Conservation (phyloP, 805 yeast species). For the Phaffomyces thermotolerans region DNA sequence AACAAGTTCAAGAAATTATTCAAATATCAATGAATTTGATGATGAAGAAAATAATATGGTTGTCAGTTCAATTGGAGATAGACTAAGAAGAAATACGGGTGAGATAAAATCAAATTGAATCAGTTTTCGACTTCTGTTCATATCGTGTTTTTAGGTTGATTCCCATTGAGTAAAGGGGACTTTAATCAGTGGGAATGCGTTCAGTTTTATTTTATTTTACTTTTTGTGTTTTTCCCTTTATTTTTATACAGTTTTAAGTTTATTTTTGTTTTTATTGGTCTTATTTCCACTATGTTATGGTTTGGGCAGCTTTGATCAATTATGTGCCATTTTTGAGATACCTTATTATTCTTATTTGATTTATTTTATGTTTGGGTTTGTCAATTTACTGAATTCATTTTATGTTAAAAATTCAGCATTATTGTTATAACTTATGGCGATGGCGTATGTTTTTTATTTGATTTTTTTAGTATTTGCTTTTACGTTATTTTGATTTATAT, state of each 20-base stretch:
- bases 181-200: not conserved
- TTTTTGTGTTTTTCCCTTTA: not conserved
- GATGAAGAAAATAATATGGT: slow-evolving; percentile 24
- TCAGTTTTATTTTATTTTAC: not conserved
- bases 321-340: not conserved
- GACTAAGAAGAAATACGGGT: slow-evolving; percentile 25
- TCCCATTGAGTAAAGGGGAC: no score
- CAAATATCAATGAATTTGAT: slow-evolving; percentile 8
- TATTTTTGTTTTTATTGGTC: not conserved
- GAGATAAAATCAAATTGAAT: slow-evolving; percentile 17
- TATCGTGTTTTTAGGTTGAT: no score
- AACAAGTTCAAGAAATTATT: slow-evolving; percentile 2
- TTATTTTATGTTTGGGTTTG: not conserved
- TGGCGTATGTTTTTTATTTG: not conserved
- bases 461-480: not conserved
- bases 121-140: not conserved
- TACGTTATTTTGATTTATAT: not conserved
- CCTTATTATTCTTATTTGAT: not conserved
- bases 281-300: not conserved
- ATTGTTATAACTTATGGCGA: not conserved
- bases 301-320: no score
- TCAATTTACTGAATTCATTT: not conserved
- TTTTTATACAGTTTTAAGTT: not conserved
- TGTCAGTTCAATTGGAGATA: slow-evolving; percentile 28
- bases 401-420: not conserved